phyloP scores from a whole-genome alignment of 352 stramenopile species.

The Sclerospora graminicola region DNA sequence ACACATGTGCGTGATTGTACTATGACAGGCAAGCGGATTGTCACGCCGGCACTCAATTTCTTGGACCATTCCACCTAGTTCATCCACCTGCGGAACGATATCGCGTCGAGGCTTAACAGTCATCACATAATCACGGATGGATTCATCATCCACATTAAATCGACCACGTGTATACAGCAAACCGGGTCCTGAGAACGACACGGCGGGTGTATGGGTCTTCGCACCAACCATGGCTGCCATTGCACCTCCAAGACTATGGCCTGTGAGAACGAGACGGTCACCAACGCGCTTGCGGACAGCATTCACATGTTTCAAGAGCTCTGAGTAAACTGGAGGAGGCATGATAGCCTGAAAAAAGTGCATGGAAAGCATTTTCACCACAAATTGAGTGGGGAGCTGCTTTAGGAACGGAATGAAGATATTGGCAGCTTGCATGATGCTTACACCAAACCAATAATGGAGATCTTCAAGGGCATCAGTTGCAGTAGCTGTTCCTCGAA shows the following conservation, averaged over 20 bases:
- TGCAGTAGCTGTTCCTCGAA: constrained; percentile 72
- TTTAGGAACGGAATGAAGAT: constrained; percentile 83
- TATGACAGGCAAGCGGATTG: constrained; percentile 77
- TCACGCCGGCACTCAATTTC: constrained; percentile 75
- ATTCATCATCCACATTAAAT: constrained; percentile 57
- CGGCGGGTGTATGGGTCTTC: constrained; percentile 56
- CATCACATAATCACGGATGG: constrained; percentile 70
- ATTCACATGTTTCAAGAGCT: constrained; percentile 56
- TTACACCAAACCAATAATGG: constrained; percentile 83
- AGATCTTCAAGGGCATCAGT: constrained; percentile 80
- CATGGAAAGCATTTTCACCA: constrained; percentile 80
- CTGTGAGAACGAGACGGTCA: constrained; percentile 62
- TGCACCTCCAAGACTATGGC: constrained; percentile 65
- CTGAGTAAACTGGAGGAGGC: constrained; percentile 67
- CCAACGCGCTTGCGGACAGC: constrained; percentile 52
- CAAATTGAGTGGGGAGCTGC: constrained; percentile 63
- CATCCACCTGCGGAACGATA: constrained; percentile 69
- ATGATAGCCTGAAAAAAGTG: constrained; percentile 56
- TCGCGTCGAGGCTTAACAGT: constrained; percentile 73
- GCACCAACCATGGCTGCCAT: constrained; percentile 71
- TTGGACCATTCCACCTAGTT: constrained; percentile 74
- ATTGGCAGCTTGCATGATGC: constrained; percentile 80
- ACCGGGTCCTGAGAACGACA: constrained; percentile 68
- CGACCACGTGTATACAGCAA: constrained; percentile 63
- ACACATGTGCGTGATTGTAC: constrained; percentile 75